Base-by-base conservation (phyloP, 202 grass and related monocot genomes). In the Elaeis oleifera region DNA sequence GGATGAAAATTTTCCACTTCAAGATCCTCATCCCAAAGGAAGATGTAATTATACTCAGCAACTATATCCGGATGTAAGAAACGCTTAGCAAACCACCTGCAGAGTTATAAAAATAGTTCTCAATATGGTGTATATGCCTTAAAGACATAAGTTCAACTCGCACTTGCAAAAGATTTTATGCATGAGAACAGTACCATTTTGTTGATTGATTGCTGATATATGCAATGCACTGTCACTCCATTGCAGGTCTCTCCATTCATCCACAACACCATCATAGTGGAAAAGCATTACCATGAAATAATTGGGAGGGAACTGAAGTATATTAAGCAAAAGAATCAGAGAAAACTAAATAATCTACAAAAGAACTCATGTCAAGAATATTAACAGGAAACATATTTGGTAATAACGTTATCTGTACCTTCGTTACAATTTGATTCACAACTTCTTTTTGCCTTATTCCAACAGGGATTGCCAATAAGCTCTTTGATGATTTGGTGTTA, bases 21-120 rank as follows among this genome's bases (percentile, higher is more conserved):
- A 50, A 97, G 79, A 74, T 97, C 92, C 74, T 97, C 92, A 56
- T 97, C 88, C 88, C 88, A 97, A 9, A 97, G 82, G 60, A 97
- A 97, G 57, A 97, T 54, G 71, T 92, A 84, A 18, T 92, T 73
- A 58, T 99, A 92, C 53, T 85, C 81, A 0, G 82, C 61, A 65
- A 89, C 82, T 66, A 97, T 29, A 75, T 89, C 88, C 36, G 94
- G 94, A 79, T 99, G 94, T 25, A 99, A 74, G 75, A 99, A 99
- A 71, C 94, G 32, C 78, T 99, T 99, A 4, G 71, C 88, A 59
- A 99, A 99, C 94, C 94, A 99, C 81, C 81, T 84, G 29, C 13
- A 16, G 24, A 4, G 1, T 44, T 44, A 48, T 14, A 57, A 36
- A 50, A 28, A 58, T 18, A 17, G 23, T 32, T 29, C 18, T 18